phyloP scores from a whole-genome alignment of 768 basidiomycete species.

The Crassisporium funariophilum region DNA sequence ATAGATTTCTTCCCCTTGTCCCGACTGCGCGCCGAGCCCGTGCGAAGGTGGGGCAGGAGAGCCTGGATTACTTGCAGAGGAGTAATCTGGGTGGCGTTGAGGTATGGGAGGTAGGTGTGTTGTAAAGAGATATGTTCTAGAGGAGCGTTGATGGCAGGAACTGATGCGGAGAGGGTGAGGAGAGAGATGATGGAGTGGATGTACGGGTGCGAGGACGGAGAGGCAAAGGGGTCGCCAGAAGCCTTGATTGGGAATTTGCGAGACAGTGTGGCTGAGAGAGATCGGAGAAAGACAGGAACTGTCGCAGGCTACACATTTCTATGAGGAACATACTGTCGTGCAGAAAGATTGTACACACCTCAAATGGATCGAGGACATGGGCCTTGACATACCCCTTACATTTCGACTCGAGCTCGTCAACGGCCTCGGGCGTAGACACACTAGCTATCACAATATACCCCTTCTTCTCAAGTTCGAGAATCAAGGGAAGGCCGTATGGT shows the following conservation, averaged over 20 bases:
- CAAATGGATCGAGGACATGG: constrained; percentile 76
- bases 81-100: constrained; percentile 73
- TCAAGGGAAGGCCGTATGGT: constrained; percentile 69
- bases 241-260: constrained; percentile 80
- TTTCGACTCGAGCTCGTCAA: constrained; percentile 60
- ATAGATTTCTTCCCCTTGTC: constrained; percentile 62
- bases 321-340: constrained; percentile 2
- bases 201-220: constrained; percentile 65
- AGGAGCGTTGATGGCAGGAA: constrained; percentile 52
- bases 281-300: constrained; percentile 77
- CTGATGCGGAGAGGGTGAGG: constrained; percentile 53
- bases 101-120: constrained; percentile 66
- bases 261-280: constrained; percentile 75
- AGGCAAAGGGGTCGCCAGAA: constrained; percentile 79
- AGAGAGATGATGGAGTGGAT: constrained; percentile 81
- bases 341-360: constrained; percentile 46
- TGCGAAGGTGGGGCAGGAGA: constrained; percentile 74
- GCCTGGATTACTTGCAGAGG: constrained; percentile 79
- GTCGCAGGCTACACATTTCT: constrained; percentile 57
- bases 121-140: constrained; percentile 70
- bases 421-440: constrained; percentile 70
- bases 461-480: constrained; percentile 71
- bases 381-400: constrained; percentile 80
- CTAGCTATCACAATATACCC: constrained; percentile 86
- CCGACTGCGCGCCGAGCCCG: constrained; percentile 55